A percentile compares a stretch with the other conserved stretches of the same genome.
phyloP scores from a whole-genome alignment of 352 stramenopile genomes.

The Phytophthora sp. region DNA sequence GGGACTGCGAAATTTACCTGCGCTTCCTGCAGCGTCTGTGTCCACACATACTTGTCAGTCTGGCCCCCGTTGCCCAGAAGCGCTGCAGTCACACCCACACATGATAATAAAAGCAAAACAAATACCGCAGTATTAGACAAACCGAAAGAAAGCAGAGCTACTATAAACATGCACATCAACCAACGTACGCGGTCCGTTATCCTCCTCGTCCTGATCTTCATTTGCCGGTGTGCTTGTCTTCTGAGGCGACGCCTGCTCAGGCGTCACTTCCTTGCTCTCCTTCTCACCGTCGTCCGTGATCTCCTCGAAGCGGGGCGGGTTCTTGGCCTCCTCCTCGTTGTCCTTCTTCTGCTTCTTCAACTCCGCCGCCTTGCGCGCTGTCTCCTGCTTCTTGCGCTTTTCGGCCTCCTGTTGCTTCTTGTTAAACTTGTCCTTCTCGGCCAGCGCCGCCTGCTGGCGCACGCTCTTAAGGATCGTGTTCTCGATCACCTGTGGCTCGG shows the following conservation, averaged over 20 bases:
- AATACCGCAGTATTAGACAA: slow-evolving; percentile 16
- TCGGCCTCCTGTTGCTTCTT: slow-evolving; percentile 85
- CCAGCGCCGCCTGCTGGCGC: slow-evolving; percentile 91
- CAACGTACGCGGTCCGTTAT: slow-evolving; percentile 65
- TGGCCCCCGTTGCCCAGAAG: slow-evolving; percentile 92
- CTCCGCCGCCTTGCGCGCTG: slow-evolving; percentile 46
- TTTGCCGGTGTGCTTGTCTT: slow-evolving; percentile 39
- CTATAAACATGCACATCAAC: slow-evolving; percentile 2
- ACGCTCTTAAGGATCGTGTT: slow-evolving; percentile 90
- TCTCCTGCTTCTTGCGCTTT: slow-evolving; percentile 70
- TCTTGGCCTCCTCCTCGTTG: slow-evolving; percentile 32
- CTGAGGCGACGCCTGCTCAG: slow-evolving; percentile 21
- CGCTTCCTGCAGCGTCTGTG: slow-evolving; percentile 97
- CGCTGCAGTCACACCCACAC: slow-evolving; percentile 44
- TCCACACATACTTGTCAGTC: slow-evolving; percentile 97
- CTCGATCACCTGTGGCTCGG: slow-evolving; percentile 75
- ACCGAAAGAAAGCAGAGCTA: slow-evolving; percentile 1
- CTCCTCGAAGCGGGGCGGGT: slow-evolving; percentile 76
- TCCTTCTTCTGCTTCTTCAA: slow-evolving; percentile 63
- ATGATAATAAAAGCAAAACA: slow-evolving; percentile 7
- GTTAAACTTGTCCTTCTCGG: slow-evolving; percentile 78
- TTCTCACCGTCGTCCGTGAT: slow-evolving; percentile 67
- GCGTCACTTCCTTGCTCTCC: slow-evolving; percentile 36
- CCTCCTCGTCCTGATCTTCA: slow-evolving; percentile 64
- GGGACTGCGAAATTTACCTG: slow-evolving; percentile 93